phyloP scores from a whole-genome alignment of 805 yeast genomes.

The Candida loeiensis region DNA sequence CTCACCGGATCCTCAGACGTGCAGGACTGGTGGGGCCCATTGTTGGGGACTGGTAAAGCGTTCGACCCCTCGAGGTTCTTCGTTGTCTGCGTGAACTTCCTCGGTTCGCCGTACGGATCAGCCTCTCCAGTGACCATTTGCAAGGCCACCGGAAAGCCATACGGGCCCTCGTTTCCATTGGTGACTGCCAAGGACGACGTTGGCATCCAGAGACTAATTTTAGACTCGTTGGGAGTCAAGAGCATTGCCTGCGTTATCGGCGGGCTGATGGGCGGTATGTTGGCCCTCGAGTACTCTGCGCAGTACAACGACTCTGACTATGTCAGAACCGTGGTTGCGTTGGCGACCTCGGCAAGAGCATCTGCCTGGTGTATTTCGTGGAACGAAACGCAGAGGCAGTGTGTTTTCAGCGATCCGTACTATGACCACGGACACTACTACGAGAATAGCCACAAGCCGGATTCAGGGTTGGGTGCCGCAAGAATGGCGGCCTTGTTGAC shows the following conservation, averaged over 20 bases:
- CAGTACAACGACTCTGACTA: constrained; percentile 59
- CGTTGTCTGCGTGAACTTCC: constrained; percentile 83
- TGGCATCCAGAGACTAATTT: constrained; percentile 65
- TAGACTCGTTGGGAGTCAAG: constrained; percentile 77
- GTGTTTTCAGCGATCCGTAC: constrained; percentile 92
- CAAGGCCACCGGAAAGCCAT: constrained; percentile 67
- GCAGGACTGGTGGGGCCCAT: constrained; percentile 98
- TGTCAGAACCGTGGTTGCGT: constrained; percentile 69
- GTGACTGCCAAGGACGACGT: constrained; percentile 94
- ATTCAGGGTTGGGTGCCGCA: constrained; percentile 88
- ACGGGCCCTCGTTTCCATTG: constrained; percentile 94
- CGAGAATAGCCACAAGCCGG: constrained; percentile 63
- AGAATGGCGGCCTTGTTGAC: constrained; percentile 95
- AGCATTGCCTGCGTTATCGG: constrained; percentile 85
- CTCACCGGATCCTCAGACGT: constrained; percentile 94
- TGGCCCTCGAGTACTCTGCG: constrained; percentile 78
- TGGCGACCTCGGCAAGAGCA: constrained; percentile 92
- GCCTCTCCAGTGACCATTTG: constrained; percentile 87
- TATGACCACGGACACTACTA: constrained; percentile 86
- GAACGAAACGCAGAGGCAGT: constrained; percentile 98
- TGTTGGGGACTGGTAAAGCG: constrained; percentile 79
- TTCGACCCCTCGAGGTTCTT: constrained; percentile 88
- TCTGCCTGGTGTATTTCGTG: constrained; percentile 99
- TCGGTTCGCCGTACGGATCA: constrained; percentile 95
- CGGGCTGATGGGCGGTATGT: constrained; percentile 99